Percentiles rank a stretch among this genome's conserved stretches.
Evolutionary conservation across 352 stramenopile genomes (phyloP).

Genomic region (Phytophthora foliorum): DNA sequence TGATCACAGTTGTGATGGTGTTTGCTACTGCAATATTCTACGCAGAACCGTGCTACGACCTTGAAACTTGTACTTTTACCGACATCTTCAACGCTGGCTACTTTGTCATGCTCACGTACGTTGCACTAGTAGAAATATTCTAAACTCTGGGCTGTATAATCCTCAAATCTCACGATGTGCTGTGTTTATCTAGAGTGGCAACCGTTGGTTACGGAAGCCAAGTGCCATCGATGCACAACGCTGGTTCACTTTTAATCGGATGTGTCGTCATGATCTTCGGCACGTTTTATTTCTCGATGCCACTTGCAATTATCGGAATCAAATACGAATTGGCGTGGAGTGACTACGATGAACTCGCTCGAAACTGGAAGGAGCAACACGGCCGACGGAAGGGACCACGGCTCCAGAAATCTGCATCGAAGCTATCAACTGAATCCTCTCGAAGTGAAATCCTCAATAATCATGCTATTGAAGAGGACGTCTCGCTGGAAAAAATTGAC

Average conservation of each 20-base stretch:
- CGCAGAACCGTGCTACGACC: conserved; percentile 63
- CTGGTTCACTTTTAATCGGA: conserved; percentile 41
- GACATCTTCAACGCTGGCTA: conserved; percentile 73
- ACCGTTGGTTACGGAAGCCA: conserved; percentile 68
- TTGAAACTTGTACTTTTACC: conserved; percentile 58
- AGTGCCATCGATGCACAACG: conserved; percentile 54
- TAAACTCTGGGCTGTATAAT: neutral
- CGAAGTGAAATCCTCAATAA: conserved; percentile 13
- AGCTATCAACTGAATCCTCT: conserved; percentile 8
- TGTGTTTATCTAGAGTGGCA: conserved; percentile 41
- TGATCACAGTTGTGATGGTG: conserved; percentile 63
- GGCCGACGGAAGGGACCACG: neutral
- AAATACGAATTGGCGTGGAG: conserved; percentile 58
- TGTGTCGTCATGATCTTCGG: conserved; percentile 69
- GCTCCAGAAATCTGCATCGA: conserved; percentile 1
- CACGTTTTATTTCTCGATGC: conserved; percentile 63
- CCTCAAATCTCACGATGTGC: neutral
- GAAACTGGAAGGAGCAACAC: conserved; percentile 1
- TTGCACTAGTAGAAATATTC: neutral
- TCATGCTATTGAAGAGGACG: conserved; percentile 17
- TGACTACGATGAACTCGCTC: conserved; percentile 33
- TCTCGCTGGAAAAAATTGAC: conserved; percentile 44
- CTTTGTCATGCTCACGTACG: conserved; percentile 70
- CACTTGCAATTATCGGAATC: conserved; percentile 63
- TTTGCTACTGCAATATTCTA: conserved; percentile 69